Evolutionary conservation across 768 basidiomycete genomes (phyloP), one percentile per base, ranked within the genome.

Genomic region (Calvatia gigantea): DNA sequence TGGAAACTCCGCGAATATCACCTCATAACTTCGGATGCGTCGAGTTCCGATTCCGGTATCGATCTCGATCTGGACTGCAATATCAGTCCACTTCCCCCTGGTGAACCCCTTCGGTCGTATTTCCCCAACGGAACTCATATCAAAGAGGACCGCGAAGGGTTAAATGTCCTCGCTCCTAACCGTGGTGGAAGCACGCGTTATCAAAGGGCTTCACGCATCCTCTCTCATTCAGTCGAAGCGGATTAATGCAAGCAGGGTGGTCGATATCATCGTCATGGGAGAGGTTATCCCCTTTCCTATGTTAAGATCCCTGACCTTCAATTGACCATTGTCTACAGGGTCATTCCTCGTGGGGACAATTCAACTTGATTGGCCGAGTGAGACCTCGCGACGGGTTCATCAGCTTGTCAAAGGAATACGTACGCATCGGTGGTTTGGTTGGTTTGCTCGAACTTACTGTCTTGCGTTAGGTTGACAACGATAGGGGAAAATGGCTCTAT

Each of bases 301-400:
- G 12, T 15, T 31, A 27, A 42, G 39, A 31, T 25, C 41, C 48
- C 37, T 33, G 12, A 37, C 39, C 31, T 39, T n/a, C 19, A n/a
- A 6, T 39, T 61, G 33, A 56, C 9, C 21, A 42, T 14, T 56
- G 50, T 42, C 51, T 17, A 17, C 56, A 92, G 89, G 91, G 92
- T 4, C 93, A 94, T 70, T 94, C 92, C 6, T 85, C 91, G 12
- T 95, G 92, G 92, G 92, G 93, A 21, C 85, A 90, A 60, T 95
- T 94, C 70, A 85, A 78, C 56, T 68, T 95, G 23, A 72, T 86
- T 3, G 92, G 93, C 33, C 81, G 92, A 15, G 79, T 95, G n/a
- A 75, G 93, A 54, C 81, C 86, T 14, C 83, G 80, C 62, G 92
- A 94, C 66, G 92, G 92, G 6, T 82, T 91, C 60, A 76, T 94